These are phyloP conservation scores for Tephrocybe sp. DNA, from an alignment of 768 basidiomycete genomes.

Conservation along the genomic window DNA sequence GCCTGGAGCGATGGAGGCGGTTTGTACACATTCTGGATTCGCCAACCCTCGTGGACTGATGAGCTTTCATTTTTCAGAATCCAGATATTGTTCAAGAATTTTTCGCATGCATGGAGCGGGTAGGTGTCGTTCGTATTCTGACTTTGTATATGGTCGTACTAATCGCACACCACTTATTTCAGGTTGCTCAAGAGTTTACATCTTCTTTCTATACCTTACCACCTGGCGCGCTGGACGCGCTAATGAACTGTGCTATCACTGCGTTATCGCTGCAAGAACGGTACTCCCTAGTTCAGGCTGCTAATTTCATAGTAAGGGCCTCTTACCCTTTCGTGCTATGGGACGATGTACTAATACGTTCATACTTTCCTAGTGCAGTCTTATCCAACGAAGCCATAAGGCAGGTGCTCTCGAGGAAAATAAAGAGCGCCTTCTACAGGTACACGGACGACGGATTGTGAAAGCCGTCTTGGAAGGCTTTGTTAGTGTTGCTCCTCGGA, in stretches of 20 bases:
- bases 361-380: constrained; percentile 42
- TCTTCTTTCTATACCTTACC: constrained; percentile 55
- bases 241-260: constrained; percentile 61
- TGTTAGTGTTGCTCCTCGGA: constrained; percentile 77
- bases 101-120: constrained; percentile 79
- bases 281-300: constrained; percentile 78
- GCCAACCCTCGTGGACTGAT: background rate
- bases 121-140: constrained; percentile 29
- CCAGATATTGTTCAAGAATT: constrained; percentile 91
- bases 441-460: constrained; percentile 66
- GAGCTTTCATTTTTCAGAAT: constrained; percentile 50
- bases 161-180: background rate
- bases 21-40: constrained; percentile 32
- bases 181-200: constrained; percentile 53
- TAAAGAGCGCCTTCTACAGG: constrained; percentile 37
- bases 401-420: constrained; percentile 59
- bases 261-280: constrained; percentile 73
- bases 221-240: constrained; percentile 52
- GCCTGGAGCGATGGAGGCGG: constrained; percentile 67
- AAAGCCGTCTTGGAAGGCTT: constrained; percentile 75
- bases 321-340: no score
- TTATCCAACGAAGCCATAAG: constrained; percentile 65
- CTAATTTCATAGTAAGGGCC: constrained; percentile 81
- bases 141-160: background rate
- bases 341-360: constrained; percentile 7